Evolutionary conservation across 768 basidiomycete species (phyloP), one percentile per base, ranked within the genome.

Genomic region (Psilocybe sp.): DNA sequence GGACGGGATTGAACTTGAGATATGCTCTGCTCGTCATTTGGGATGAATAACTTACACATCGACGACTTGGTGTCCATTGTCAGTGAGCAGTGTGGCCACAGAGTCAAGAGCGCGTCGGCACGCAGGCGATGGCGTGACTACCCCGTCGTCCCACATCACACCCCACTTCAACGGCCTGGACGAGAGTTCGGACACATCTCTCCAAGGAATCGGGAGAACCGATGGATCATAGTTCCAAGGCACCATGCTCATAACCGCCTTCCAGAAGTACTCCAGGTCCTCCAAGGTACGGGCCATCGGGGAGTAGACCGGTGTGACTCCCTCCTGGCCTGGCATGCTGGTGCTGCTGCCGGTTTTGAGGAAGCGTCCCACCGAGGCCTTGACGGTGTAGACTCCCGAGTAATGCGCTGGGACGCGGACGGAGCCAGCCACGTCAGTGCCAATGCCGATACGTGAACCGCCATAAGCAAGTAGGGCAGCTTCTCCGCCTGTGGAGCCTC

Each of bases 401-500:
- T 78, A 84, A 49, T 85, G 79, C 1, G 85, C 77, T 2, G 87
- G 87, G 7, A 76, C 76, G 15, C 86, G 76, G 36, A 89, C 78
- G 28, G 80, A 82, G 2, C 86, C 87, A 9, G 80, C 85, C 16
- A 87, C 82, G 50, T 87, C 85, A 5, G 84, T 82, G 5, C 86
- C 86, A 39, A 87, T 69, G 1, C 85, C 84, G 16, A 84, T 71
- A 41, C 81, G 72, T 3, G 80, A 75, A 28, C 83, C 83, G 15
- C 81, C 79, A 46, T 76, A 68, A 0, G 85, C 83, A 14, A 87
- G 69, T 0, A 87, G 72, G 2, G 83, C 82, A 2, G 75, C 78
- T 61, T 87, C 86, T 5, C 86, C 86, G 1, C 86, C 83, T 0
- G 80, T 80, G 0, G 85, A 85, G 5, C 85, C 86, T n/a, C 86